A percentile compares a stretch with the other conserved stretches of the same genome.
Evolutionary conservation across 108 stramenopile genomes (phyloP).

Genomic region (Cyclotella atomus): DNA sequence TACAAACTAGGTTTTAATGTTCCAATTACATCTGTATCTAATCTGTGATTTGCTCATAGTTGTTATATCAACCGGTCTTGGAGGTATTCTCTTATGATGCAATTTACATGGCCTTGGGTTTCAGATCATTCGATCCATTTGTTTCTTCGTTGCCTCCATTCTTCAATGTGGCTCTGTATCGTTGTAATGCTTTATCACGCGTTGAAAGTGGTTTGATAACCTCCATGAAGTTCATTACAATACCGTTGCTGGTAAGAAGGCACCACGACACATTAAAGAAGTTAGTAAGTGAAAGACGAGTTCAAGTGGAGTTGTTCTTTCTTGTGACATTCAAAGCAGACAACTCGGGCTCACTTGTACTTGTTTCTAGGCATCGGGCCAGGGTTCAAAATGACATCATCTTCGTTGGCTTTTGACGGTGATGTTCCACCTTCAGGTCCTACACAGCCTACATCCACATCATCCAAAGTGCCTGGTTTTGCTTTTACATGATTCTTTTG

Average conservation of each 20-base stretch:
- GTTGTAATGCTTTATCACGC: conserved; percentile 7
- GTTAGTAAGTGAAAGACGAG: background rate
- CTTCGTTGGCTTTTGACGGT: conserved; percentile 1
- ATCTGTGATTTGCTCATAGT: too few relatives aligned
- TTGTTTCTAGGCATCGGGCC: conserved; percentile 78
- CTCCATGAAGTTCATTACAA: conserved; percentile 21
- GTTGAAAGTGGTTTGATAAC: conserved; percentile 19
- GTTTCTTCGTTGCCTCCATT: background rate
- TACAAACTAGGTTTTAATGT: too few relatives aligned
- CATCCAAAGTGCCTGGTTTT: conserved; percentile 18
- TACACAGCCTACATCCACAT: conserved; percentile 72
- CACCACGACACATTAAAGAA: background rate
- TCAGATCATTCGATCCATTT: too few relatives aligned
- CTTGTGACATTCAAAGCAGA: conserved; percentile 47
- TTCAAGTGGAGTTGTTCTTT: background rate
- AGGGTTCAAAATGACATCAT: conserved; percentile 61
- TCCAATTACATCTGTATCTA: too few relatives aligned
- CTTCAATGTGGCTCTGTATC: conserved; percentile 13
- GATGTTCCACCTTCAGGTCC: conserved; percentile 36
- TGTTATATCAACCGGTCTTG: too few relatives aligned
- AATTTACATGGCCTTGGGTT: too few relatives aligned
- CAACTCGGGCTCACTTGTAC: conserved; percentile 72
- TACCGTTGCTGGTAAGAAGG: conserved; percentile 19
- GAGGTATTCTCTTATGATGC: too few relatives aligned
- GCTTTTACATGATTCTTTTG: background rate